Percentiles rank a stretch among this genome's conserved stretches.
Conservation (phyloP, 139 green algal species). For the Mychonastes homosphaera region DNA sequence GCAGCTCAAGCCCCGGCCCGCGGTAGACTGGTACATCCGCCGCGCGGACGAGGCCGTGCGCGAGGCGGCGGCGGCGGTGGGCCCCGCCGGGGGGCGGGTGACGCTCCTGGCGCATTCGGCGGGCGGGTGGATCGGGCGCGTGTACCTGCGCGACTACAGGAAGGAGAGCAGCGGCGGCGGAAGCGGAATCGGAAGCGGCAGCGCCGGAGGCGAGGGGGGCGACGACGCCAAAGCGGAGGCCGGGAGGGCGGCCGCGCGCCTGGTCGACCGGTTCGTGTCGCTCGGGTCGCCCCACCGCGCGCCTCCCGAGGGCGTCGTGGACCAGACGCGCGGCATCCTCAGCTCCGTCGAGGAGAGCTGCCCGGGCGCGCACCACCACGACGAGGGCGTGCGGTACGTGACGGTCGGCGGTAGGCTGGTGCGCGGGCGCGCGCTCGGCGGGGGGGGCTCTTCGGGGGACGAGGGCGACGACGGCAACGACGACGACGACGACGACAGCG, state of each 20-base stretch:
- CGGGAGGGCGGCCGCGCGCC: too few relatives aligned
- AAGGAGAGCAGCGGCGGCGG: too few relatives aligned
- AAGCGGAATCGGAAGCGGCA: neutral
- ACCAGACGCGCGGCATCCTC: constrained; percentile 90
- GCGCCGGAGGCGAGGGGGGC: too few relatives aligned
- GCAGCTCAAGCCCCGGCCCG: constrained; percentile 74
- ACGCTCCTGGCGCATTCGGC: too few relatives aligned
- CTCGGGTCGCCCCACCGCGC: constrained; percentile 61
- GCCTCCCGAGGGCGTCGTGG: constrained; percentile 51
- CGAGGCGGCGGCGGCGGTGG: too few relatives aligned
- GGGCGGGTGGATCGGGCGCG: constrained; percentile 72
- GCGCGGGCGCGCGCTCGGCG: constrained; percentile 37
- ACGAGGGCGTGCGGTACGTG: constrained; percentile 66
- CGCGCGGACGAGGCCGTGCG: too few relatives aligned
- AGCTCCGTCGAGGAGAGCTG: constrained; percentile 49
- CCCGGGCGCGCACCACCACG: constrained; percentile 49
- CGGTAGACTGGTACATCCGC: constrained; percentile 92
- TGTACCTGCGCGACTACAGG: constrained; percentile 77
- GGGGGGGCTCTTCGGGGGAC: constrained; percentile 21
- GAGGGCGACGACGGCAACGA: neutral
- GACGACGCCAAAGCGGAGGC: too few relatives aligned
- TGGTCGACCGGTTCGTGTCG: constrained; percentile 64
- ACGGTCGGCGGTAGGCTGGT: constrained; percentile 73
- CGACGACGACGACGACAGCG: neutral
- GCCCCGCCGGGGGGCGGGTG: too few relatives aligned